Evolutionary conservation across 257 asterid species (phyloP), one percentile per base, ranked within the genome.

Genomic region (Craterostigma plantagineum): DNA sequence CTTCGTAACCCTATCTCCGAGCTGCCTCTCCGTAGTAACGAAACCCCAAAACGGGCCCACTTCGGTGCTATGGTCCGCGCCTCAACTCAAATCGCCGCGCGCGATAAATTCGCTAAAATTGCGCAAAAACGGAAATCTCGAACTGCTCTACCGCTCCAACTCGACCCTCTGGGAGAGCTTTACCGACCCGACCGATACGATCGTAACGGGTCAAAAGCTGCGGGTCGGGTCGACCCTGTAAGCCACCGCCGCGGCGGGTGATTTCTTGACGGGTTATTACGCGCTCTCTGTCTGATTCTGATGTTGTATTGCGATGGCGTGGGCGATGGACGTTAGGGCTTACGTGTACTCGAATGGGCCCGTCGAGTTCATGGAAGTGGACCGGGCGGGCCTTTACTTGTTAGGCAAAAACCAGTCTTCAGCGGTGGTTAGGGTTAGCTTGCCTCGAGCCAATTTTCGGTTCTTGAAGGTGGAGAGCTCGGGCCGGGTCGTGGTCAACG

Each of bases 131-230:
- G 93, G 93, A 15, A 79, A 79, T 48, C 75, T 83, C 11, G 11
- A 73, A n/a, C 12, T 79, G 67, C 72, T 83, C 5, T 77, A 62
- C 52, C 55, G 30, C 11, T 55, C 57, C 3, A 79, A 82, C 35
- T 16, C 0, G 11, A 62, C 66, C 38, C 42, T 73, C 3, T 79
- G 93, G 95, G 80, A 83, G 34, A 83, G 95, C 63, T 79, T 64
- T 41, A 36, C 14, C 13, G 8, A 53, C 47, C 95, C 95, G 0
- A 76, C 83, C 0, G 87, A 79, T 53, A 69, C 91, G 0, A 41
- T 83, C 34, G 84, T 79, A 61, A 42, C 48, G 6, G 87, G 87
- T 11, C 95, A 83, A 35, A 38, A 49, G 23, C 38, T 79, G 50
- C 44, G 14, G 1, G n/a, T 41, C 4, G 69, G 68, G 14, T 46